These are phyloP conservation scores for Nemania serpens DNA, from an alignment of 2,329 filamentous ascomycete species.

Conservation along the genomic window DNA sequence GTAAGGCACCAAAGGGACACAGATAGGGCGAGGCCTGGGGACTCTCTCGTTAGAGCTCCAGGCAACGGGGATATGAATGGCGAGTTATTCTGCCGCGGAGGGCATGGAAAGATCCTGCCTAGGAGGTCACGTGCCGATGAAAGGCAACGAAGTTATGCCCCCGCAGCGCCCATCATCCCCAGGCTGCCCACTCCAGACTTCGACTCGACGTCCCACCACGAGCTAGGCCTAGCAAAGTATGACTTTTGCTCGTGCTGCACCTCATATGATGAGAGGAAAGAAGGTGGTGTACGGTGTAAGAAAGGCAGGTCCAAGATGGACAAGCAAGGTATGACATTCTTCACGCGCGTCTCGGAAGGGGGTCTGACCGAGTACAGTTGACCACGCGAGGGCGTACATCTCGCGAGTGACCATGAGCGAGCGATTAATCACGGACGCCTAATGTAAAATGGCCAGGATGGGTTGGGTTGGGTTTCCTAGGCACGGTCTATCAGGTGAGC, in stretches of 20 bases:
- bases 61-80: constrained; percentile 7
- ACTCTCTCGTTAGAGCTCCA: constrained; percentile 10
- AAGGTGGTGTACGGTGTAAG: constrained; percentile 4
- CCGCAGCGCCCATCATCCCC: constrained; percentile 33
- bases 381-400: constrained; percentile 34
- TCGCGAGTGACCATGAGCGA: constrained; percentile 23
- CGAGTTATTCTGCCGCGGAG: constrained; percentile 8
- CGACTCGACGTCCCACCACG: constrained; percentile 24
- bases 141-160: constrained; percentile 22
- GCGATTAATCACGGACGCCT: constrained; percentile 24
- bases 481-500: constrained; percentile 1
- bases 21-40: constrained; percentile 2
- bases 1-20: constrained; percentile 10
- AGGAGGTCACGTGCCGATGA: constrained; percentile 12
- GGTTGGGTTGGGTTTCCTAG: constrained; percentile 7
- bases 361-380: constrained; percentile 31
- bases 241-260: constrained; percentile 36
- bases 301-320: constrained; percentile 35
- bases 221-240: constrained; percentile 15
- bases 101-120: constrained; percentile 10
- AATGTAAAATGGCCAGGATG: not conserved
- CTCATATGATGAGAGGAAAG: constrained; percentile 3
- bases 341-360: not conserved
- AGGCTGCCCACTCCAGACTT: constrained; percentile 38
- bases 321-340: constrained; percentile 31